Percentiles rank a stretch among this genome's conserved stretches.
Evolutionary conservation across 2,329 filamentous ascomycete genomes (phyloP).

Genomic region (Cryphonectria radicalis): DNA sequence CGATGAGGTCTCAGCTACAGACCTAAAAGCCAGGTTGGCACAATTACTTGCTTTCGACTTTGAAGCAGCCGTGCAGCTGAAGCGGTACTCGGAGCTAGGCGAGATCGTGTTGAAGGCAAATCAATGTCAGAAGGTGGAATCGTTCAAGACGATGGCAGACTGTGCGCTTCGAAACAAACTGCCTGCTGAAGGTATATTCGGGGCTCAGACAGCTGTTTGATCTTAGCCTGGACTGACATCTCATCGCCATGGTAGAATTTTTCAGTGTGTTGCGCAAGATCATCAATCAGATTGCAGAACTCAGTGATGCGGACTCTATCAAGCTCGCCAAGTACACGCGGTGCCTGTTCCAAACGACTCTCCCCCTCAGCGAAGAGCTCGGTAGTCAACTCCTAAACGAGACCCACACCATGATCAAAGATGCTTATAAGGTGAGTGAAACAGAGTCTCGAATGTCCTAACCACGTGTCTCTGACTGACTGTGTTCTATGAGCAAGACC

Average conservation of each 20-base stretch:
- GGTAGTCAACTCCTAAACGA: slow-evolving; percentile 68
- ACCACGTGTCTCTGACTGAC: slow-evolving; percentile 30
- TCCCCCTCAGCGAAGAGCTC: slow-evolving; percentile 59
- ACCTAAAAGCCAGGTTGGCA: slow-evolving; percentile 65
- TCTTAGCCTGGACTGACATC: not conserved
- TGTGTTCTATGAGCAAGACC: slow-evolving; percentile 6
- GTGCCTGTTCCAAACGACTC: slow-evolving; percentile 72
- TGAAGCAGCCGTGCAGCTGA: slow-evolving; percentile 71
- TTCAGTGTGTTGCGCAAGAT: slow-evolving; percentile 65
- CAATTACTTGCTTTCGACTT: slow-evolving; percentile 77
- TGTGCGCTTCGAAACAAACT: slow-evolving; percentile 60
- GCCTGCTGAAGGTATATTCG: slow-evolving; percentile 52
- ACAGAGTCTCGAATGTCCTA: slow-evolving; percentile 25
- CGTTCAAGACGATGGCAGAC: slow-evolving; percentile 69
- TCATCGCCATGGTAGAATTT: slow-evolving; percentile 44
- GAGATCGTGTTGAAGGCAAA: slow-evolving; percentile 60
- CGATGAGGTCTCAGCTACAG: slow-evolving; percentile 49
- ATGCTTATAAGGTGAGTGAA: slow-evolving; percentile 51
- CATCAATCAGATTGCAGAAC: slow-evolving; percentile 68
- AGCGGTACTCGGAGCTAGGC: slow-evolving; percentile 68
- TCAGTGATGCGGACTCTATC: slow-evolving; percentile 58
- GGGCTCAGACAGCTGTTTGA: not conserved
- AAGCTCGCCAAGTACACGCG: slow-evolving; percentile 78
- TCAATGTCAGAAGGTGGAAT: slow-evolving; percentile 47
- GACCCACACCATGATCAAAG: slow-evolving; percentile 56